phyloP scores from a whole-genome alignment of 2,329 filamentous ascomycete species.

The Hypocreales sp. region DNA sequence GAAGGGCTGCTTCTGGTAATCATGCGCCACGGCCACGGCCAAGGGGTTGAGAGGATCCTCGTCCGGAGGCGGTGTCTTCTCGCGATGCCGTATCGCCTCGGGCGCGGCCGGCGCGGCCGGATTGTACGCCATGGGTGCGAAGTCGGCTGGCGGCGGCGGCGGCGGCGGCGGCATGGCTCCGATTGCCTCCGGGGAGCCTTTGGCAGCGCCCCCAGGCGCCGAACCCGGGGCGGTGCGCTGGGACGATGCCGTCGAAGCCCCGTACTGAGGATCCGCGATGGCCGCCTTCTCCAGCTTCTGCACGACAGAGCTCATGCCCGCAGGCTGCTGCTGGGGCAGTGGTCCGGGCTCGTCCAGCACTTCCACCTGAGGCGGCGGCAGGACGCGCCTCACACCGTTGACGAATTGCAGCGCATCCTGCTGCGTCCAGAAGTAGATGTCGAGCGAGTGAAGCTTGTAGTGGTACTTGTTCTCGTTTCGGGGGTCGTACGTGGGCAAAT shows the following conservation, averaged over 20 bases:
- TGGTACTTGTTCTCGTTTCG: slow-evolving; percentile 64
- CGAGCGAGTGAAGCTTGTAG: slow-evolving; percentile 60
- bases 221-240: slow-evolving; percentile 4
- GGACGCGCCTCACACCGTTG: slow-evolving; percentile 48
- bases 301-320: slow-evolving; percentile 51
- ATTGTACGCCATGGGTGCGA: slow-evolving; percentile 59
- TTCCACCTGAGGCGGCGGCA: slow-evolving; percentile 44
- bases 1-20: slow-evolving; percentile 37
- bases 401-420: slow-evolving; percentile 57
- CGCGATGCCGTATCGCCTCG: slow-evolving; percentile 54
- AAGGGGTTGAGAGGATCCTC: slow-evolving; percentile 45
- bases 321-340: slow-evolving; percentile 27
- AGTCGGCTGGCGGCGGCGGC: slow-evolving; percentile 21
- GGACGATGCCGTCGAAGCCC: slow-evolving; percentile 7
- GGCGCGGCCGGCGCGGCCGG: slow-evolving; percentile 63
- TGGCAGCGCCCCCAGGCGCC: slow-evolving; percentile 7
- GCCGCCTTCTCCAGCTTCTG: slow-evolving; percentile 59
- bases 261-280: slow-evolving; percentile 42
- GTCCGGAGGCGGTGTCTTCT: slow-evolving; percentile 66
- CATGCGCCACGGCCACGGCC: slow-evolving; percentile 39
- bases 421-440: slow-evolving; percentile 68
- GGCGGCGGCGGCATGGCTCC: slow-evolving; percentile 7
- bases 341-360: slow-evolving; percentile 54
- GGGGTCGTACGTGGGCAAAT: slow-evolving; percentile 57
- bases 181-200: background rate